Conservation (phyloP, 2,329 filamentous ascomycete species). For the Hymenotorrendiella dingleyae region DNA sequence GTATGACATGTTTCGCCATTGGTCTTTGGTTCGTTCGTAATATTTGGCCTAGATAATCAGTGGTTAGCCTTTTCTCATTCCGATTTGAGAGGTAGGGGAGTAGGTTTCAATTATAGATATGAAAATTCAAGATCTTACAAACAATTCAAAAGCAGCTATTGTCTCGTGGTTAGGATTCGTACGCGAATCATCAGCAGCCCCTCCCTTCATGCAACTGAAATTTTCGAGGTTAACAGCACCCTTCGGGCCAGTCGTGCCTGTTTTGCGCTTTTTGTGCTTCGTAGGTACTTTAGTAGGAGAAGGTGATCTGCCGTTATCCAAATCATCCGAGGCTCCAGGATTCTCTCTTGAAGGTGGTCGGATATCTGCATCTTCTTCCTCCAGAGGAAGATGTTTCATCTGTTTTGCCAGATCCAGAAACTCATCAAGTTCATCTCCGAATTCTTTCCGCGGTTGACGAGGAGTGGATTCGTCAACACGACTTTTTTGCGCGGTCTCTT, state of each 20-base stretch:
- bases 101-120: no score
- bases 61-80: no score
- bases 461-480: background rate
- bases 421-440: constrained; percentile 52
- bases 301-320: constrained; percentile 34
- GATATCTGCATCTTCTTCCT: constrained; percentile 35
- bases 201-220: constrained; percentile 50
- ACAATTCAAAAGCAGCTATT: constrained; percentile 70
- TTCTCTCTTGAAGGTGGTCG: constrained; percentile 17
- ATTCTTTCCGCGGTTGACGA: background rate
- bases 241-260: constrained; percentile 9
- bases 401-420: constrained; percentile 58
- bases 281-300: constrained; percentile 2
- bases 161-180: constrained; percentile 68
- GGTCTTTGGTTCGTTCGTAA: constrained; percentile 68
- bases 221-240: constrained; percentile 35
- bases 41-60: no score
- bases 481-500: background rate
- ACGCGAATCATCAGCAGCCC: constrained; percentile 34
- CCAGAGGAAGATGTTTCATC: constrained; percentile 52
- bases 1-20: constrained; percentile 72
- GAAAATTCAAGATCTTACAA: no score
- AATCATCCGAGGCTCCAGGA: constrained; percentile 12
- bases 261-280: constrained; percentile 7
- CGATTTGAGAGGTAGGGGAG: no score